Base-by-base conservation (phyloP, 192 early-diverging fungal species). In the Coemansia sp. region DNA sequence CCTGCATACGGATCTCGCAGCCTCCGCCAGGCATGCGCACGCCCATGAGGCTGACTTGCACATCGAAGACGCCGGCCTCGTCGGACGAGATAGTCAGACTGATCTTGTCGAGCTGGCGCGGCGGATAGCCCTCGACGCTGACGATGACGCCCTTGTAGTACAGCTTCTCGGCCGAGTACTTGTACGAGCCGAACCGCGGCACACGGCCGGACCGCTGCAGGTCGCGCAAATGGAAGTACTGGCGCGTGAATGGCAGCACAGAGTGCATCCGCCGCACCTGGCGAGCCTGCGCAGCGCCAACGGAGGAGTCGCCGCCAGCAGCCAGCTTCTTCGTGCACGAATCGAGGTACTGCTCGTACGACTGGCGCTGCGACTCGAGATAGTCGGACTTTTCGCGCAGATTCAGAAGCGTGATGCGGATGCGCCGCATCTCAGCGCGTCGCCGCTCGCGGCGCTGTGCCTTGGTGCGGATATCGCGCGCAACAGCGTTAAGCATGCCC, bases 141-240 rank as follows among this genome's bases (percentile, higher is more conserved):
- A 98, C 72, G 44, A 99, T 81, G 5, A 99, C 94, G 60, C 96
- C 95, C 76, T 94, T 93, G 70, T 97, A 92, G 70, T 94, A 87
- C 61, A 99, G 82, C 61, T 94, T 88, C 70, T 94, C 89, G 2
- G 97, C 98, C 16, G 92, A 93, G 84, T 97, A 99, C 88, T 99
- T 98, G 88, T 88, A 98, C 50, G 97, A 98, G 5, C 98, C 98
- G 79, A 95, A 99, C 69, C 92, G 86, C 1, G 98, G 98, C 39
- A 99, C 92, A 7, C 83, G 87, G 19, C 96, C 97, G 57, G 93
- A 87, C 39, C 85, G 80, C 72, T 96, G 87, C 53, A 99, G 84
- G 43, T 93, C 90, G 12, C 89, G 85, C 65, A 97, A 77, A 76
- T 99, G 96, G 84, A 90, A 96, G 75, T 98, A 98, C 85, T 99